These are phyloP conservation scores for Termitomyces sp. DNA, from an alignment of 768 basidiomycete species.

Conservation along the genomic window DNA sequence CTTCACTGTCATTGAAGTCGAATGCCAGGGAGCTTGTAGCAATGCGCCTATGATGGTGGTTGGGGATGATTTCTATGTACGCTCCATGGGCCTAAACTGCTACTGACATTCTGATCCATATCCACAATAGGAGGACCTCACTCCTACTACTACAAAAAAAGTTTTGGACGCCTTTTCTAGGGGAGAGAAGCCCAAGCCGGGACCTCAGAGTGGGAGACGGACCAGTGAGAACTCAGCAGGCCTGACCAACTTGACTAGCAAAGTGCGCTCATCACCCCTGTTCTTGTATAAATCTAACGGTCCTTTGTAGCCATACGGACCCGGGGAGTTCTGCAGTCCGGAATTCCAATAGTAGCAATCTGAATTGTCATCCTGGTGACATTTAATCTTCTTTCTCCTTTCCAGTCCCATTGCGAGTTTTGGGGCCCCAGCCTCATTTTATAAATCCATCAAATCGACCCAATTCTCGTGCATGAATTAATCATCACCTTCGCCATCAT, in stretches of 20 bases:
- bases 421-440: background rate
- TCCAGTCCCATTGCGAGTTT: background rate
- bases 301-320: constrained; percentile 79
- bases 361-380: background rate
- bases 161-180: constrained; percentile 75
- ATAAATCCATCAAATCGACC: constrained; percentile 5
- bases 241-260: constrained; percentile 71
- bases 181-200: constrained; percentile 88
- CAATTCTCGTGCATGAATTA: constrained; percentile 21
- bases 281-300: constrained; percentile 1
- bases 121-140: constrained; percentile 74
- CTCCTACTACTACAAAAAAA: constrained; percentile 70
- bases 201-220: constrained; percentile 82
- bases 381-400: background rate
- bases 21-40: constrained; percentile 97
- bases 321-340: constrained; percentile 82
- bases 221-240: constrained; percentile 95
- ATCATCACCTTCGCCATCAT: constrained; percentile 82
- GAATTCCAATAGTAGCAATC: constrained; percentile 62
- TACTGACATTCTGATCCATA: constrained; percentile 10
- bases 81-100: constrained; percentile 20
- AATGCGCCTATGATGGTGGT: constrained; percentile 98
- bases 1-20: constrained; percentile 97
- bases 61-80: constrained; percentile 94
- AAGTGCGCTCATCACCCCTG: constrained; percentile 43